Evolutionary conservation across 2,329 filamentous ascomycete genomes (phyloP), one percentile per base, ranked within the genome.

Genomic region (Paracoccidioides brasiliensis): DNA sequence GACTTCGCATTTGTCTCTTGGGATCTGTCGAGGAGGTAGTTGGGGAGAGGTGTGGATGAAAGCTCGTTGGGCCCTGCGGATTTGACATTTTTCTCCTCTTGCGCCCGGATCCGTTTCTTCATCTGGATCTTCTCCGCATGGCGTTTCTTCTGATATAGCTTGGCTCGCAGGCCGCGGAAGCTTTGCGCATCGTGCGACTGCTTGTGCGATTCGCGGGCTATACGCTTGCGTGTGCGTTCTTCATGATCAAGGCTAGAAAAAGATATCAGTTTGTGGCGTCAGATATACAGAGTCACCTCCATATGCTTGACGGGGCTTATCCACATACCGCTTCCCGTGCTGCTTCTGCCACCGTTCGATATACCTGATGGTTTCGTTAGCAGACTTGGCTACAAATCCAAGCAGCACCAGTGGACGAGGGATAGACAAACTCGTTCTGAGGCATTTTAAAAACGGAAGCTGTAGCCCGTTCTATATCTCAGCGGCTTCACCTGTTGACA

Each of bases 101-200:
- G 88, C 46, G 88, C 86, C 75, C 87, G 88, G 80, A 98, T 94
- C 67, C 84, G 78, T 80, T 95, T 95, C 74, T 86, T 86, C 86
- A 95, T 90, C 80, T 95, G 89, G 70, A 95, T 95, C 85, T 98
- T 98, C 79, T 98, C 90, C 71, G 90, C 86, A 76, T 90, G 88
- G 32, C 93, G 83, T 78, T 90, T 89, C 81, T 97, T 85, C 72
- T 91, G 86, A 76, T 93, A 85, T 66, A 95, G 78, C 79, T 98
- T 98, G 64, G 93, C 93, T 60, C 89, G 80, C 64, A 97, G 82
- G 61, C 93, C 93, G 59, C 87, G 85, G 67, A 96, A 80, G 72
- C 93, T 95, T 78, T 97, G 91, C 30, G 93, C 90, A 75, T 95
- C 85, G 68, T 93, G 80, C 52, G 87, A 93, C 56, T 82, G 82